These are phyloP conservation scores for Zoysia japonica DNA, from an alignment of 176 grass and related monocot genomes.

Conservation along the genomic window DNA sequence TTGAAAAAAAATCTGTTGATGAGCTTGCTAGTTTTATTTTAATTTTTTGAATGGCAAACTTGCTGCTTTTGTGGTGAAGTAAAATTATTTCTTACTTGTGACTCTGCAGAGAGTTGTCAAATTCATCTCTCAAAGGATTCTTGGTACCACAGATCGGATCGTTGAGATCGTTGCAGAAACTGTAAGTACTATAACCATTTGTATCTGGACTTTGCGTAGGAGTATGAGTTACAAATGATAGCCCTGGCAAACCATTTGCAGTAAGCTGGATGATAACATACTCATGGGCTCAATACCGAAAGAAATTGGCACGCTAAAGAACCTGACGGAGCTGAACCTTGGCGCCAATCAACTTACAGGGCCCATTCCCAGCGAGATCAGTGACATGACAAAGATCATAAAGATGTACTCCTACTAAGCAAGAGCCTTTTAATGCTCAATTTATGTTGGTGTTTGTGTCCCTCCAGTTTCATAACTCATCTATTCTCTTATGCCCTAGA, in stretches of 20 bases:
- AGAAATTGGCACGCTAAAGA: slow-evolving; percentile 55
- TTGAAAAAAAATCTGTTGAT: background rate
- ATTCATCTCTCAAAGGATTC: slow-evolving; percentile 76
- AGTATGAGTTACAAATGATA: background rate
- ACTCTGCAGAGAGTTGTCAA: slow-evolving; percentile 61
- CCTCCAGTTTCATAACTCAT: slow-evolving; percentile 32
- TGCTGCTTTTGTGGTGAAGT: background rate
- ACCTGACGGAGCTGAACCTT: slow-evolving; percentile 60
- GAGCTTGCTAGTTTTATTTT: background rate
- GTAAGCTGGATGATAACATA: slow-evolving; percentile 57
- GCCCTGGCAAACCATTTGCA: slow-evolving; percentile 37
- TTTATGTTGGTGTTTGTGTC: background rate
- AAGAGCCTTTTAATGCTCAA: slow-evolving; percentile 19
- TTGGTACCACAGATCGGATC: slow-evolving; percentile 60
- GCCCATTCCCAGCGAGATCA: slow-evolving; percentile 59
- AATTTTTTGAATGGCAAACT: too few species aligned
- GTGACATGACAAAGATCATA: slow-evolving; percentile 59
- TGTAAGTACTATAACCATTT: slow-evolving; percentile 49
- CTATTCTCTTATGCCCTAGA: slow-evolving; percentile 60
- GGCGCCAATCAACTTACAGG: slow-evolving; percentile 61
- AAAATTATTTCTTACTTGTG: background rate
- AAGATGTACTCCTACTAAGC: slow-evolving; percentile 61
- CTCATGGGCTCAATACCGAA: slow-evolving; percentile 62
- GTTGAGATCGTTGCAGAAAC: slow-evolving; percentile 57
- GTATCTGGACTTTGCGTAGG: background rate